phyloP scores from a whole-genome alignment of 225 moss, liverwort and hornwort species.

The Bryum argenteum region DNA sequence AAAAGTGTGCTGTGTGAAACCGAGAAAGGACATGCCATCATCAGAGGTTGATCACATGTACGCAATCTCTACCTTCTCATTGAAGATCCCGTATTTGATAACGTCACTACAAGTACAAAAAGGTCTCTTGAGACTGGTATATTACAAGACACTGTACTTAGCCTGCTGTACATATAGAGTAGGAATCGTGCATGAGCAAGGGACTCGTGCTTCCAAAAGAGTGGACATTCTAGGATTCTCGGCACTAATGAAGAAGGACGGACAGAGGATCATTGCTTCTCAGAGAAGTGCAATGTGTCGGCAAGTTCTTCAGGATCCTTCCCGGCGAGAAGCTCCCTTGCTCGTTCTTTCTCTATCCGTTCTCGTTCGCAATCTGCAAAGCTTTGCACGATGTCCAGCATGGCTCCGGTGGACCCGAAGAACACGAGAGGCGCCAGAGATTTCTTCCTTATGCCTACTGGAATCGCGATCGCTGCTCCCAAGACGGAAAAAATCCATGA shows the following conservation, averaged over 20 bases:
- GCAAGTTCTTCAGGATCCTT: slow-evolving; percentile 15
- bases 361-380: slow-evolving; percentile 79
- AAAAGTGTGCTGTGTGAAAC: no score
- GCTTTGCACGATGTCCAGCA: slow-evolving; percentile 85
- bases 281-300: slow-evolving; percentile 24
- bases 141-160: no score
- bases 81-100: no score
- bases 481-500: slow-evolving; percentile 84
- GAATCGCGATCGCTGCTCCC: slow-evolving; percentile 74
- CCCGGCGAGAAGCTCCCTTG: slow-evolving; percentile 34
- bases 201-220: no score
- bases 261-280: slow-evolving; percentile 31
- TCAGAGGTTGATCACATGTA: no score
- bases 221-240: not conserved
- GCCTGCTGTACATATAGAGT: no score
- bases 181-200: no score
- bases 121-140: no score
- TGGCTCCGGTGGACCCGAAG: slow-evolving; percentile 86
- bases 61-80: no score
- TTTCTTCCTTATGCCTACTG: slow-evolving; percentile 75
- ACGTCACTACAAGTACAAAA: no score
- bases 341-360: slow-evolving; percentile 58
- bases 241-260: not conserved
- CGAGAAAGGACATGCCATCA: no score
- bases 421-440: slow-evolving; percentile 78